A percentile compares a stretch with the other conserved stretches of the same genome.
Conservation (phyloP, 2,329 filamentous ascomycete genomes). For the Pseudogymnoascus destructans region DNA sequence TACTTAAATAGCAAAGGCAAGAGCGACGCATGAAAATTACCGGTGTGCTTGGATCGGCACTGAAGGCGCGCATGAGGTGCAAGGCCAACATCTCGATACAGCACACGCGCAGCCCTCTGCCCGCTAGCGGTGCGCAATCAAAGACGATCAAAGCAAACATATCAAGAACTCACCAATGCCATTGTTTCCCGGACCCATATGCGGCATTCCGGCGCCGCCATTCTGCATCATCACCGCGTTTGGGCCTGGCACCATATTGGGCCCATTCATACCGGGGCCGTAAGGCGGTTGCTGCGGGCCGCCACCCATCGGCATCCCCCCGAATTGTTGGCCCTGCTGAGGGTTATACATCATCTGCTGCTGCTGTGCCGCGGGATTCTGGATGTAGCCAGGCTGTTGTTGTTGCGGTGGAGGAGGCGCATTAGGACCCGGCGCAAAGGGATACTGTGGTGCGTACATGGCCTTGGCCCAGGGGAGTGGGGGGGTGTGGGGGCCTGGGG, state of each 20-base stretch:
- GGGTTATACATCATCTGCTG: conserved; percentile 45
- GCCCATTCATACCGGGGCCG: conserved; percentile 14
- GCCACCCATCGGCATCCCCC: neutral
- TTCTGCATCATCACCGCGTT: conserved; percentile 45
- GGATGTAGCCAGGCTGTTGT: neutral
- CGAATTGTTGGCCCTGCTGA: conserved; percentile 17
- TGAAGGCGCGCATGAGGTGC: conserved; percentile 15
- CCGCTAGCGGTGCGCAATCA: conserved; percentile 1
- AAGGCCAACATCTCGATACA: conserved; percentile 12
- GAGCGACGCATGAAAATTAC: conserved; percentile 13
- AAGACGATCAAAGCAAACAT: neutral
- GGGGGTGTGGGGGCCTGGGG: conserved; percentile 1
- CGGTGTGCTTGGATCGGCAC: conserved; percentile 13
- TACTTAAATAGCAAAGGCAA: conserved; percentile 17
- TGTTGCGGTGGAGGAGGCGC: conserved; percentile 11
- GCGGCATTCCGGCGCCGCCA: conserved; percentile 23
- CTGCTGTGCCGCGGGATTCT: conserved; percentile 13
- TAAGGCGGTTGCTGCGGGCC: conserved; percentile 20
- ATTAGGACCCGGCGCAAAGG: conserved; percentile 16
- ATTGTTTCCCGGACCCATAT: conserved; percentile 21
- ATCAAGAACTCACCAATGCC: conserved; percentile 17
- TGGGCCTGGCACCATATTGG: conserved; percentile 13
- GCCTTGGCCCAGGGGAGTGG: conserved; percentile 8
- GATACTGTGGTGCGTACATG: conserved; percentile 22
- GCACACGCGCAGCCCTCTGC: conserved; percentile 18